Percentiles rank a stretch among this genome's conserved stretches.
phyloP scores from a whole-genome alignment of 768 basidiomycete genomes.

The Leccinellum albellum region DNA sequence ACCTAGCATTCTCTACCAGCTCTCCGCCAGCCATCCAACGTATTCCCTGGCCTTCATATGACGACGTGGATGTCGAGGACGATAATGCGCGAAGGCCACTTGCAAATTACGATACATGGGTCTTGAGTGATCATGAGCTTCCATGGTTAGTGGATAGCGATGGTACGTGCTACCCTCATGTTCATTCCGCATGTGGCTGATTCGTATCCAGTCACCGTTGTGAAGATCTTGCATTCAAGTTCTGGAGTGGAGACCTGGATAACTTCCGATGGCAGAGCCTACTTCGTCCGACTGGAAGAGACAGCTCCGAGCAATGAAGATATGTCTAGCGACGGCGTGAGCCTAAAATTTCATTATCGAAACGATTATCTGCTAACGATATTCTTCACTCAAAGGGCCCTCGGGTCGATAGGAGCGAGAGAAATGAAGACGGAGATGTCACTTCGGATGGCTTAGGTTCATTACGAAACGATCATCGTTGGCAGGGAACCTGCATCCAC shows the following conservation, averaged over 20 bases:
- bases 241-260: conserved; percentile 77
- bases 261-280: conserved; percentile 79
- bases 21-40: conserved; percentile 75
- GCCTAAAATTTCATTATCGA: conserved; percentile 7
- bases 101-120: conserved; percentile 67
- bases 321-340: conserved; percentile 47
- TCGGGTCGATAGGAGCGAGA: conserved; percentile 1
- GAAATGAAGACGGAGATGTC: conserved; percentile 4
- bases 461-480: conserved; percentile 29
- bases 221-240: conserved; percentile 53
- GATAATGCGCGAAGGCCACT: conserved; percentile 32
- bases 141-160: conserved; percentile 74
- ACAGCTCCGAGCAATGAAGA: conserved; percentile 35
- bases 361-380: conserved; percentile 2
- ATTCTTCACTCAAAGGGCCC: conserved; percentile 6
- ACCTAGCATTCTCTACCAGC: conserved; percentile 70
- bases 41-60: conserved; percentile 74
- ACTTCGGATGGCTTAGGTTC: conserved; percentile 5
- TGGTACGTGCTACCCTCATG: conserved; percentile 41
- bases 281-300: conserved; percentile 63
- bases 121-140: conserved; percentile 59
- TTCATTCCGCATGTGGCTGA: background rate
- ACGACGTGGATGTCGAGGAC: conserved; percentile 36
- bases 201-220: conserved; percentile 52
- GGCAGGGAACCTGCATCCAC: conserved; percentile 81